Evolutionary conservation across 106 monocot genomes (phyloP), one percentile per base, ranked within the genome.

Genomic region (Dioscorea zingiberensis): DNA sequence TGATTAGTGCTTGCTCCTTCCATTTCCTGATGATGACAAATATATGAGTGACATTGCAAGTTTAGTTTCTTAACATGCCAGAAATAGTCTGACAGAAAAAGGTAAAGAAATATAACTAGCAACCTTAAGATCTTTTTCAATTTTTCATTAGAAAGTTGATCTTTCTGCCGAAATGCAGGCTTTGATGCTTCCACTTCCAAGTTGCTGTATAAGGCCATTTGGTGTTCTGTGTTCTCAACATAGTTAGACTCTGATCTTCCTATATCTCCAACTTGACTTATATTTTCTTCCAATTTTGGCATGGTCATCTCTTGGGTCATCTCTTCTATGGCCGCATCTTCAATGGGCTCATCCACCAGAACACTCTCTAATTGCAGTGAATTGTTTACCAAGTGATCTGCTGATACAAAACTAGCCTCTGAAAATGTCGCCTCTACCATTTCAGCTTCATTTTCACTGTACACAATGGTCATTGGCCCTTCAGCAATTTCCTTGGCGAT

Each of bases 81-180:
- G 55, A 53, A n/a, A n/a, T n/a, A n/a, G n/a, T n/a, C n/a, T n/a
- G n/a, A 69, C 53, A 81, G 5, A 27, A 25, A 24, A 62, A 25
- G 55, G 15, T 23, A 23, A 38, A 38, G 38, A 38, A 0, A 38
- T 38, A 58, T 57, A 55, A 62, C 21, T 48, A 65, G 72, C 10
- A 10, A 93, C 98, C 98, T 98, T 64, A 89, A 44, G 23, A 98
- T 80, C 14, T 55, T 55, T 70, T 70, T 93, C 49, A 89, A 48
- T 59, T 55, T 89, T 74, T 83, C 78, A 29, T 28, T 74, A 0
- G 54, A 48, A 73, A 72, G 67, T 81, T 77, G 73, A 51, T 76
- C 72, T 27, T 84, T 48, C 63, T 79, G 49, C 25, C 55, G 24
- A 21, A 30, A 27, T 58, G 27, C n/a, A 44, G 71, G 23, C 19